Base-by-base conservation (phyloP, 768 basidiomycete genomes). In the Rhodotorula diobovata region DNA sequence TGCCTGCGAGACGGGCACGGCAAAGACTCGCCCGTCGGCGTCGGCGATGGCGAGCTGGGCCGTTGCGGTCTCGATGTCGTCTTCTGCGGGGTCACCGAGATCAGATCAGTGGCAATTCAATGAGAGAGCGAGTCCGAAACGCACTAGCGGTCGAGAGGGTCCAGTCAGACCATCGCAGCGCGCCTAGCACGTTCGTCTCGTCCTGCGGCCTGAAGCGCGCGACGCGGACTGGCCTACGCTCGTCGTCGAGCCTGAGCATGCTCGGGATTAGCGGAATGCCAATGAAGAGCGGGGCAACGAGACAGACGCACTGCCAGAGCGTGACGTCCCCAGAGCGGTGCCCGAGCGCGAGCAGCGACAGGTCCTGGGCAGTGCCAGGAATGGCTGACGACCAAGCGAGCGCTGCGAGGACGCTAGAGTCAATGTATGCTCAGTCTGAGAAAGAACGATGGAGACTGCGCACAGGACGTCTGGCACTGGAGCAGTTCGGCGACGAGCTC, bases 281-380 rank as follows among this genome's bases (percentile, higher is more conserved):
- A 2, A 4, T 9, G 15, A 21, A 23, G 18, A 41, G 37, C 2
- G 21, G 10, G 25, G 14, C 35, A 2, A 8, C 0, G 34, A 25
- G 48, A 9, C 4, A 18, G n/a, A 57, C 66, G 59, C 1, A 67
- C 69, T 65, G 59, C 70, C 70, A 71, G 4, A 71, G 65, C 20
- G 70, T 51, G 37, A 66, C 43, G 20, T 71, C 64, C 48, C 70
- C 70, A 55, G 64, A 66, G 3, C 60, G 34, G 28, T 66, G 64
- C 21, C 70, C 64, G 28, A 71, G 46, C 1, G 65, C 64, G 55
- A 71, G 60, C 8, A 71, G 46, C 7, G 70, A 71, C 15, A 32
- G 23, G 45, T 70, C 69, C 21, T 6, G 5, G 2, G 18, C 18
- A 4, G 28, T 10, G 15, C 48, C 46, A 1, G 53, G 43, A 1